Base-by-base conservation (phyloP, 2,329 filamentous ascomycete species). In the Colletotrichum liaoningense region DNA sequence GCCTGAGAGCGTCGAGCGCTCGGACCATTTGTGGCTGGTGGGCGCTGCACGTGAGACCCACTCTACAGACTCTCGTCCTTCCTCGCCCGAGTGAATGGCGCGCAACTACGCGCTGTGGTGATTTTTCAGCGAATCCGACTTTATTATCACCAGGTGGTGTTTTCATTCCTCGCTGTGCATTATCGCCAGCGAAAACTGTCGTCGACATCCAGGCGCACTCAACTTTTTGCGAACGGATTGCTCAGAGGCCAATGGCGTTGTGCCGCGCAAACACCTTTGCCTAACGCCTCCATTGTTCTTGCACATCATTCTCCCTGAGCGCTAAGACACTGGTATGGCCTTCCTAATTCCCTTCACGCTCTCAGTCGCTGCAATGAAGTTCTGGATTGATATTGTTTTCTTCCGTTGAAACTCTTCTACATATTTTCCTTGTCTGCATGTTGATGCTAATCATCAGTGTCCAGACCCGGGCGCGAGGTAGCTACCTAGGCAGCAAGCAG, bases 41-140 rank as follows among this genome's bases (percentile, higher is more conserved):
- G 63, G n/a, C 6, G n/a, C 72, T 73, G 74, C 74, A 75, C 72
- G 74, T 75, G 74, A 75, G 74, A 74, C 74, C 74, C 74, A 74
- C 74, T 54, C 64, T 59, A 65, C 63, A 63, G 63, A 66, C 59
- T 75, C 56, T 63, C 67, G 57, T 64, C 65, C 63, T 55, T 55
- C 65, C 64, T 73, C 46, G 46, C 56, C 70, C 65, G 42, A 66
- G n/a, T 69, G 57, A 69, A 69, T 38, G 55, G 68, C 72, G 68
- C 70, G 70, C 56, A 74, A 60, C 35, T 52, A 74, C 72, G 72
- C 72, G 72, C 72, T 49, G 67, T 54, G 49, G 72, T 63, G 57
- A 72, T 67, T 74, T 74, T 74, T 74, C 72, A 70, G 70, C 70
- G 59, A 73, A 64, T 59, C 66, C 30, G 42, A 65, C 55, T 28